A percentile compares a stretch with the other conserved stretches of the same genome.
phyloP scores from a whole-genome alignment of 2,329 filamentous ascomycete genomes.

The Penicillium freii region DNA sequence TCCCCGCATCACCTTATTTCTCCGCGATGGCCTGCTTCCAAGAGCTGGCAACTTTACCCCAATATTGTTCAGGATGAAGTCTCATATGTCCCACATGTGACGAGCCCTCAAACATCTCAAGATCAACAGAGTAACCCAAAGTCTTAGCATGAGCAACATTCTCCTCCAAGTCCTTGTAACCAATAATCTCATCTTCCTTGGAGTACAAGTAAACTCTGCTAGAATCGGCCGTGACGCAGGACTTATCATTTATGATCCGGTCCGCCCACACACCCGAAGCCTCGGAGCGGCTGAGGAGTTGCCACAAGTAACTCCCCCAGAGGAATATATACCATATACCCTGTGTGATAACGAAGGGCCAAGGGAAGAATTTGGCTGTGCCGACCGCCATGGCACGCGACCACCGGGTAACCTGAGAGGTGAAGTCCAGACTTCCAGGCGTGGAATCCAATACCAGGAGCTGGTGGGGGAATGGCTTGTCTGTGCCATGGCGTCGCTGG shows the following conservation, averaged over 20 bases:
- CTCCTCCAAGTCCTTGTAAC: conserved; percentile 24
- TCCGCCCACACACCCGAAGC: conserved; percentile 24
- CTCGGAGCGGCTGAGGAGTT: conserved; percentile 12
- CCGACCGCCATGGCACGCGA: conserved; percentile 55
- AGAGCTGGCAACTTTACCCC: conserved; percentile 37
- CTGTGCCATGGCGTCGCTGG: conserved; percentile 30
- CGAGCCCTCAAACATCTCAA: conserved; percentile 57
- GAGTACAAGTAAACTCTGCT: conserved; percentile 25
- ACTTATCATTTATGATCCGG: conserved; percentile 17
- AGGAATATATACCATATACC: conserved; percentile 49
- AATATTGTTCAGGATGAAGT: conserved; percentile 58
- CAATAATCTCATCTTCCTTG: conserved; percentile 28
- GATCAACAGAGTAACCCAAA: conserved; percentile 51
- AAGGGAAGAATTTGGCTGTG: conserved; percentile 40
- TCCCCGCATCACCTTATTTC: neutral
- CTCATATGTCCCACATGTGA: conserved; percentile 63
- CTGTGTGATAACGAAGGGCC: conserved; percentile 52
- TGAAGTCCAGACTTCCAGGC: conserved; percentile 48
- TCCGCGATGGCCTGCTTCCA: conserved; percentile 19
- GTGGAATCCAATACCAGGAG: conserved; percentile 55
- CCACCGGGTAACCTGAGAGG: conserved; percentile 46
- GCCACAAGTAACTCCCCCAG: conserved; percentile 33
- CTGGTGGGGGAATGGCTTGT: conserved; percentile 47
- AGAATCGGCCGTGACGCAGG: conserved; percentile 4
- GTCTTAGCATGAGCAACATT: conserved; percentile 25